phyloP scores from a whole-genome alignment of 345 rosid species.

The Arabis hirsuta region DNA sequence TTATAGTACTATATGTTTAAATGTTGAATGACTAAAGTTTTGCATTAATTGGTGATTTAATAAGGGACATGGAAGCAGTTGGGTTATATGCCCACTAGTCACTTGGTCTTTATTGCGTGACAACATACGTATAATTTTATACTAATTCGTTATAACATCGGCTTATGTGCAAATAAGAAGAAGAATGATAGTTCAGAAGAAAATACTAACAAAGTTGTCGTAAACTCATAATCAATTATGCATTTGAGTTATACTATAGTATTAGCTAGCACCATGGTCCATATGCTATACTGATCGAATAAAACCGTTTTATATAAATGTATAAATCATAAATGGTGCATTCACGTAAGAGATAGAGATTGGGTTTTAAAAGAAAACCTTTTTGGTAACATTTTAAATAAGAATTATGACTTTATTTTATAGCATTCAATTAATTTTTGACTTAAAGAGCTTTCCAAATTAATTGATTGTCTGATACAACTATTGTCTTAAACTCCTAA shows the following conservation, averaged over 20 bases:
- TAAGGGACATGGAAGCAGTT: slow-evolving; percentile 38
- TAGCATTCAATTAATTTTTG: not conserved
- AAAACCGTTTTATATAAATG: not conserved
- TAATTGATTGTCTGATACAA: not conserved
- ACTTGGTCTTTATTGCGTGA: slow-evolving; percentile 41
- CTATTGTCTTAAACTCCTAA: slow-evolving; percentile 1
- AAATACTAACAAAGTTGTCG: not conserved
- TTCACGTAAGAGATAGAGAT: not conserved
- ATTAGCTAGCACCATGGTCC: not conserved
- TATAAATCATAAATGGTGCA: not conserved
- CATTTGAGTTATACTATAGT: too few species aligned
- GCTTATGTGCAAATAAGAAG: slow-evolving; percentile 26
- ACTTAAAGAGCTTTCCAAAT: slow-evolving; percentile 9
- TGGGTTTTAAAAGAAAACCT: not conserved
- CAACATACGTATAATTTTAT: slow-evolving; percentile 19
- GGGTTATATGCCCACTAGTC: slow-evolving; percentile 42
- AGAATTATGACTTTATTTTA: not conserved
- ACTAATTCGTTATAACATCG: slow-evolving; percentile 27
- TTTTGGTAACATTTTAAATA: not conserved
- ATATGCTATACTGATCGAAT: slow-evolving; percentile 9
- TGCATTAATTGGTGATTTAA: slow-evolving; percentile 45
- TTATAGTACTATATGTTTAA: not conserved
- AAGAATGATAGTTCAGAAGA: not conserved
- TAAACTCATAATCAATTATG: too few species aligned
- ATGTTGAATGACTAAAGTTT: slow-evolving; percentile 35